Evolutionary conservation across 2,329 filamentous ascomycete species (phyloP).

Genomic region (Monilinia fructicola): DNA sequence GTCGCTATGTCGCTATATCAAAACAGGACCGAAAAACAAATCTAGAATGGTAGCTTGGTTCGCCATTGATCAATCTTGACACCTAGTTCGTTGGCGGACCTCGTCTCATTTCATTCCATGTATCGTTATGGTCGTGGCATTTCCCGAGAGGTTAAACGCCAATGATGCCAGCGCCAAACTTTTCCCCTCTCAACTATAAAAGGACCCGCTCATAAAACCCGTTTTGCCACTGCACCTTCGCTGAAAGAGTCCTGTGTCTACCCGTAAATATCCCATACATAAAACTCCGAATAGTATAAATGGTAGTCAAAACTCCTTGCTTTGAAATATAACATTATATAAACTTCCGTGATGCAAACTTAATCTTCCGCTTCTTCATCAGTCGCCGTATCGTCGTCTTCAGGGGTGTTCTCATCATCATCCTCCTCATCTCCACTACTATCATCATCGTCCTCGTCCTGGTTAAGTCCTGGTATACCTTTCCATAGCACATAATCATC

Average conservation of each 20-base stretch:
- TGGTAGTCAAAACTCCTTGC: slow-evolving; percentile 7
- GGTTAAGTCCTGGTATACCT: slow-evolving; percentile 67
- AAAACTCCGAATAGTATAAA: slow-evolving; percentile 8
- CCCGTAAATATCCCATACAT: not conserved
- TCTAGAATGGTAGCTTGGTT: not conserved
- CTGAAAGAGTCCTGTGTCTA: slow-evolving; percentile 5
- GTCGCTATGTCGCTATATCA: not conserved
- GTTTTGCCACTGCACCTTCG: slow-evolving; percentile 2
- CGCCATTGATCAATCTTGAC: not conserved
- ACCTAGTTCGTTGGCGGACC: not conserved
- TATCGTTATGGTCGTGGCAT: not conserved
- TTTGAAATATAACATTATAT: not conserved
- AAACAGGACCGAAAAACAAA: not conserved
- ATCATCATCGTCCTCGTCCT: slow-evolving; percentile 55
- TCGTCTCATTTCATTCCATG: not conserved
- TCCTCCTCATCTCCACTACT: slow-evolving; percentile 44
- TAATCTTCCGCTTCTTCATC: slow-evolving; percentile 35
- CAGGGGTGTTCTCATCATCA: slow-evolving; percentile 26
- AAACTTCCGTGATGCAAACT: slow-evolving; percentile 2
- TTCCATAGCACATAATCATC: slow-evolving; percentile 81
- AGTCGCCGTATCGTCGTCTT: slow-evolving; percentile 33
- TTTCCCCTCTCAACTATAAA: slow-evolving; percentile 2
- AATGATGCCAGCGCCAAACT: slow-evolving; percentile 5
- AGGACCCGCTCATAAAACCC: not conserved
- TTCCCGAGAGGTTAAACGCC: slow-evolving; percentile 2